Percentiles rank a stretch among this genome's conserved stretches.
Conservation (phyloP, 2,329 filamentous ascomycete species). For the Akanthomyces dipterigenus region DNA sequence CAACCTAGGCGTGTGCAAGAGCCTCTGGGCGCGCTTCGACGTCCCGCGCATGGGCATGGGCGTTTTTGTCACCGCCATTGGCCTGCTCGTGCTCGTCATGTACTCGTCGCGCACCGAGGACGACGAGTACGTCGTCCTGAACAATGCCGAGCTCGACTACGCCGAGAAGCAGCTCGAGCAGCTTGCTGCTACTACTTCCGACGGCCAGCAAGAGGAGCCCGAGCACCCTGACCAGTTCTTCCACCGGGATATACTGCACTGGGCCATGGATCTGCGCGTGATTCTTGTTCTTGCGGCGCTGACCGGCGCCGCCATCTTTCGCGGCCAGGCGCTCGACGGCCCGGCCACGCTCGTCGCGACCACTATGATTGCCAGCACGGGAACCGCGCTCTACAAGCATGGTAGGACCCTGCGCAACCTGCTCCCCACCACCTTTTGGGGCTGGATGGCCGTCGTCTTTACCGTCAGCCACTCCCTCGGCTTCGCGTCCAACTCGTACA, state of each 20-base stretch:
- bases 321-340: conserved; percentile 26
- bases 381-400: conserved; percentile 35
- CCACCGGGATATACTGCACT: conserved; percentile 28
- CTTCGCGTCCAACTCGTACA: conserved; percentile 96
- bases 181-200: conserved; percentile 31
- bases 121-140: conserved; percentile 46
- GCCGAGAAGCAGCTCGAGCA: conserved; percentile 48
- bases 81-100: conserved; percentile 62
- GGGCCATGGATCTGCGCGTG: conserved; percentile 29
- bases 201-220: conserved; percentile 31
- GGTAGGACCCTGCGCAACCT: conserved; percentile 44
- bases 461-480: conserved; percentile 84
- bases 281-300: conserved; percentile 25
- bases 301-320: conserved; percentile 24
- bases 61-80: conserved; percentile 60
- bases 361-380: conserved; percentile 34
- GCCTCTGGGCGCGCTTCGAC: conserved; percentile 89
- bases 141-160: conserved; percentile 51
- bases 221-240: conserved; percentile 32
- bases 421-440: conserved; percentile 73
- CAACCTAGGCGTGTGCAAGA: conserved; percentile 72
- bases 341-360: conserved; percentile 33
- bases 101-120: conserved; percentile 60
- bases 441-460: conserved; percentile 76
- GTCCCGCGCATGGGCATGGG: conserved; percentile 78